Base-by-base conservation (phyloP, 1,284 basidiomycete species). In the Phenoliferia sp. region DNA sequence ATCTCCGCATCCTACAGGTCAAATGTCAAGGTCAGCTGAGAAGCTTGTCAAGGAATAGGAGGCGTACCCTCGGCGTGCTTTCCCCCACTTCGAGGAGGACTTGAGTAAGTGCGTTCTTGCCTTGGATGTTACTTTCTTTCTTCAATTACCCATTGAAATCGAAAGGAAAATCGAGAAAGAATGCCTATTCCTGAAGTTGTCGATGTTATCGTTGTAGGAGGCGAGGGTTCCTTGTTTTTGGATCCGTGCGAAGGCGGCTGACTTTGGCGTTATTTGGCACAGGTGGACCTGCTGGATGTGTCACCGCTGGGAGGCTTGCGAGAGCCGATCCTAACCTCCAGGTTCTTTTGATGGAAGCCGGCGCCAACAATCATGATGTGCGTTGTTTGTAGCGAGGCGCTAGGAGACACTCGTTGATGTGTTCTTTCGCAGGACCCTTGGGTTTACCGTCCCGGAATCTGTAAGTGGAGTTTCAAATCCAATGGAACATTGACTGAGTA, bases 271-370 rank as follows among this genome's bases (percentile, higher is more conserved):
- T 2, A 15, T 33, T 58, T 6, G 17, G 16, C 28, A 2, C 31
- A 59, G 57, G 57, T 77, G 87, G 86, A 67, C 86, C 86, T 16
- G 85, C 86, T 73, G 86, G 86, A 67, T 86, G 85, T 76, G 87
- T 87, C 64, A 83, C 86, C 33, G 87, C 87, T 28, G 87, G 87
- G 67, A 82, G 87, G 66, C 79, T 89, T 61, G 87, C 87, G 2
- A 87, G 85, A 74, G 86, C 87, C 59, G 87, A 88, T 78, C 86
- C 87, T 32, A 87, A 80, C 73, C 79, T 89, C 63, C 87, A 88
- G 78, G 86, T 89, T 62, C 87, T 88, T 86, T 82, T 88, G 73
- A 85, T 88, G 69, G 87, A 69, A 19, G 67, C 60, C 6, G 67
- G 67, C 5, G 65, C 63, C 10, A 59, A 48, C 58, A 68, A 66